phyloP scores from a whole-genome alignment of 805 yeast species.

The Wickerhamiella lipophila region DNA sequence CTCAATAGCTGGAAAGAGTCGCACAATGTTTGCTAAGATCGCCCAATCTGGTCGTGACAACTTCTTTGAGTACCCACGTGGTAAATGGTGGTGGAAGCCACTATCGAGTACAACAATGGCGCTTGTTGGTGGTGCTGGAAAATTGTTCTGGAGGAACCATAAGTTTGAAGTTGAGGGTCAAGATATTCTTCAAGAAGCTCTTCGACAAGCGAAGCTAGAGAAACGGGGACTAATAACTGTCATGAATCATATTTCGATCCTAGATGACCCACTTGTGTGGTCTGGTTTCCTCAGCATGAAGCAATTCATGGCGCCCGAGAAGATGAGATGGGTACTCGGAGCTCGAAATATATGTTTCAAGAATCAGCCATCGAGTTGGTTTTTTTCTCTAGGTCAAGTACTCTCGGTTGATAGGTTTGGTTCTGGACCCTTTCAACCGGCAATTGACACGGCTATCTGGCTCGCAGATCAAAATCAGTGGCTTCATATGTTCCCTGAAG shows the following conservation, averaged over 20 bases:
- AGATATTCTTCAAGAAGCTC: slow-evolving; percentile 51
- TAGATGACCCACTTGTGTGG: slow-evolving; percentile 88
- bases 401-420: slow-evolving; percentile 81
- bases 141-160: slow-evolving; percentile 50
- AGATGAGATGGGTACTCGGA: slow-evolving; percentile 86
- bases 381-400: slow-evolving; percentile 83
- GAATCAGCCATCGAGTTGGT: slow-evolving; percentile 27
- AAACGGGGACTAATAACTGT: slow-evolving; percentile 68
- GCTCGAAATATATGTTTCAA: slow-evolving; percentile 80
- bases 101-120: slow-evolving; percentile 59
- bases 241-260: slow-evolving; percentile 63
- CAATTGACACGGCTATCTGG: slow-evolving; percentile 75
- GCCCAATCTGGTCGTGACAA: slow-evolving; percentile 27
- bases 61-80: slow-evolving; percentile 42
- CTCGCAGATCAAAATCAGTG: slow-evolving; percentile 37
- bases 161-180: slow-evolving; percentile 49
- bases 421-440: slow-evolving; percentile 82
- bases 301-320: slow-evolving; percentile 48
- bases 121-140: slow-evolving; percentile 51
- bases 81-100: slow-evolving; percentile 46
- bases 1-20: neutral
- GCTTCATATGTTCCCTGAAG: slow-evolving; percentile 94
- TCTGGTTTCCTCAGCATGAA: slow-evolving; percentile 65
- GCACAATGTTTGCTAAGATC: slow-evolving; percentile 47
- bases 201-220: slow-evolving; percentile 49